A percentile compares a stretch with the other conserved stretches of the same genome.
Conservation (phyloP, 2,329 filamentous ascomycete species). For the Neonectria faginata region DNA sequence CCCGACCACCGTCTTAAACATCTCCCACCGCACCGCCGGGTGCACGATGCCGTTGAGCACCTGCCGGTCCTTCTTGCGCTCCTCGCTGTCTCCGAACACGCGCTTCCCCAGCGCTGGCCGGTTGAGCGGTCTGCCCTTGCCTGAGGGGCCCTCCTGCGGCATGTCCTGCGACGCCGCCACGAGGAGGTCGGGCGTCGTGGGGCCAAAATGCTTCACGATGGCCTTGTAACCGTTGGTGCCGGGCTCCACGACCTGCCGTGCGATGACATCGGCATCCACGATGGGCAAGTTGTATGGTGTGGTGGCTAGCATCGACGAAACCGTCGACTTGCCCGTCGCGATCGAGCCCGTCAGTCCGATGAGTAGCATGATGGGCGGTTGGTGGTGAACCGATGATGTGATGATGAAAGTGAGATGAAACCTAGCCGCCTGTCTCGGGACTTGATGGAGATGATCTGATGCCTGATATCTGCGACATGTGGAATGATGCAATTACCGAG, state of each 20-base stretch:
- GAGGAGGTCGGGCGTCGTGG: slow-evolving; percentile 87
- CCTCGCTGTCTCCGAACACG: slow-evolving; percentile 84
- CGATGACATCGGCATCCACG: slow-evolving; percentile 93
- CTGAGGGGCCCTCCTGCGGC: slow-evolving; percentile 65
- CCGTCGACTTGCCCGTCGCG: slow-evolving; percentile 97
- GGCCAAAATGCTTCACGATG: slow-evolving; percentile 84
- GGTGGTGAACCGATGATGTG: not conserved
- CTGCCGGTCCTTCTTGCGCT: slow-evolving; percentile 76
- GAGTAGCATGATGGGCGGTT: slow-evolving; percentile 77
- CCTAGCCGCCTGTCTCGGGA: slow-evolving; percentile 1
- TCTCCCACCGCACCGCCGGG: slow-evolving; percentile 85
- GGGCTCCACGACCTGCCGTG: slow-evolving; percentile 93
- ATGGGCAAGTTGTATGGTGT: slow-evolving; percentile 88
- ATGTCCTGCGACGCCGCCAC: slow-evolving; percentile 67
- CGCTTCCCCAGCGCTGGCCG: slow-evolving; percentile 84
- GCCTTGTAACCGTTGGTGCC: slow-evolving; percentile 85
- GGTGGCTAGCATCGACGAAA: slow-evolving; percentile 83
- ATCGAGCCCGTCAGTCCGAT: slow-evolving; percentile 97
- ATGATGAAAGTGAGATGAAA: slow-evolving; percentile 1
- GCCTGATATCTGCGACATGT: slow-evolving; percentile 1
- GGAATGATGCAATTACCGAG: slow-evolving; percentile 43
- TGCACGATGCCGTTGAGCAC: slow-evolving; percentile 93
- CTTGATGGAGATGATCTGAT: slow-evolving; percentile 33
- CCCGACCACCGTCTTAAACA: slow-evolving; percentile 79
- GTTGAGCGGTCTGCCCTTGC: slow-evolving; percentile 82